Evolutionary conservation across 768 basidiomycete genomes (phyloP), one percentile per base, ranked within the genome.

Genomic region (Collybiopsis confluens): DNA sequence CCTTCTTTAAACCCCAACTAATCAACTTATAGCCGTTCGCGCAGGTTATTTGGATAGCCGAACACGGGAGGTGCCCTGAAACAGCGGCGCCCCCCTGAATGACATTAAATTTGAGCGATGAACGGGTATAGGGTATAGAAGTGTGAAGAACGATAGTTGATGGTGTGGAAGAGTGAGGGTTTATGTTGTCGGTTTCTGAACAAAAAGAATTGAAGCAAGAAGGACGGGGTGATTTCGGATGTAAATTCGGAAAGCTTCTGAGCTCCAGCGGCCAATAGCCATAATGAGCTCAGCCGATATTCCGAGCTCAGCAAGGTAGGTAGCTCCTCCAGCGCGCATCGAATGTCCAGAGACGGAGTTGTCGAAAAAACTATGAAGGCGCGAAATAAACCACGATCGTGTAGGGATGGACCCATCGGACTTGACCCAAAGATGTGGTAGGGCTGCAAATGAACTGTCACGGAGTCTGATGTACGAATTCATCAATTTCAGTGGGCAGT

Each of bases 171-270:
- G n/a, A n/a, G n/a, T n/a, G n/a, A n/a, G n/a, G n/a, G n/a, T n/a
- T n/a, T n/a, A n/a, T n/a, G n/a, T n/a, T n/a, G n/a, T n/a, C n/a
- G n/a, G n/a, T n/a, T n/a, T n/a, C n/a, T n/a, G n/a, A n/a, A n/a
- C n/a, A n/a, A n/a, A n/a, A n/a, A n/a, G n/a, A n/a, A n/a, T n/a
- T n/a, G n/a, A n/a, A n/a, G n/a, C n/a, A n/a, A n/a, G n/a, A n/a
- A 70, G 26, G 0, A 59, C 59, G n/a, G 70, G 68, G 42, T 69
- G 56, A 44, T 67, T 63, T 13, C 68, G 57, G n/a, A 72, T 64
- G 54, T 73, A 71, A 23, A 60, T 50, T 23, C 61, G 50, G 45
- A 59, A 71, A 0, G 63, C 55, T 0, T 63, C 60, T 0, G 68
- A 70, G 1, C 61, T 54, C 71, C 71, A 73, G 1, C 67, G 60